Evolutionary conservation across 495 filamentous ascomycete genomes (phyloP), one percentile per base, ranked within the genome.

Genomic region (Filosporella fistucella): DNA sequence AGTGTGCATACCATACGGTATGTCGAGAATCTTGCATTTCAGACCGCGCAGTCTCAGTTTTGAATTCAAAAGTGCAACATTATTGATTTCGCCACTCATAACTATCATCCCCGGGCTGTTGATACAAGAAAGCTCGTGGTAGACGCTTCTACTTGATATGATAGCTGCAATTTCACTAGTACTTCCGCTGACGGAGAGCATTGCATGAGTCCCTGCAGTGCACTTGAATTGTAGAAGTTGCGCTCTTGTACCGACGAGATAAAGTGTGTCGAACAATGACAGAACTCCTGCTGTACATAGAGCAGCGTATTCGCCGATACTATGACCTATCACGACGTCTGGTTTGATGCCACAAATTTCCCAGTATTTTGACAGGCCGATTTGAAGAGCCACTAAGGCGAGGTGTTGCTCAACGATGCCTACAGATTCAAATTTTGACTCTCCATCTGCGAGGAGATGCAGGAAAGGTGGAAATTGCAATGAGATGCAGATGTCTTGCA

Each of bases 301-400:
- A 11, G 91, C 90, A 37, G 90, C 89, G 65, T 91, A 95, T 62
- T 96, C 89, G 43, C 90, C 90, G n/a, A 78, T 56, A 60, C 88
- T 93, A 66, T 96, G 91, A 21, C 91, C 91, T 28, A 95, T 69
- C 3, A 95, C 88, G 30, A 81, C 82, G 33, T 75, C 70, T 16
- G 90, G 90, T 17, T 62, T 76, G 45, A 94, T 72, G 22, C 86
- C 89, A 74, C 86, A 84, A 4, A 86, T 82, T 14, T 55, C 63
- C 89, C 88, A 95, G 46, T 89, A 77, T 41, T 79, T 81, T 16
- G 84, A 81, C 36, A 95, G 69, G 2, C 89, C 89, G 75, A 95
- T 91, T 63, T 96, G 84, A 47, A 93, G 74, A 51, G 80, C 88
- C 21, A 75, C 76, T 18, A 85, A 74, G 21, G 84, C 86, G 21